Percentiles rank a stretch among this genome's conserved stretches.
Evolutionary conservation across 305 asterid genomes (phyloP).

Genomic region (Euphrasia arctica): DNA sequence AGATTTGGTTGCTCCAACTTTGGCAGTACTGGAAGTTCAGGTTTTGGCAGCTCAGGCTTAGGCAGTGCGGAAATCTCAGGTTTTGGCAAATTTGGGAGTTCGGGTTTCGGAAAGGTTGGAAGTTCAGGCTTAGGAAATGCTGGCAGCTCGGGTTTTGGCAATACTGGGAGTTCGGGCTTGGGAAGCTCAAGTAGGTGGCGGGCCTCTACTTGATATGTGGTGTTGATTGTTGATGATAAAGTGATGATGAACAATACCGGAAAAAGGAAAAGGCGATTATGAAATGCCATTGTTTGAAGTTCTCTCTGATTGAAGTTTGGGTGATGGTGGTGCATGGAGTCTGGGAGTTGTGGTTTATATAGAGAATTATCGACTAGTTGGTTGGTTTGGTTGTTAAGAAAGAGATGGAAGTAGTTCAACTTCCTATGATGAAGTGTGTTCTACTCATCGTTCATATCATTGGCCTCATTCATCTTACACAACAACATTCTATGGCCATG

Average conservation of each 20-base stretch:
- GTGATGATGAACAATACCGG: slow-evolving; percentile 20
- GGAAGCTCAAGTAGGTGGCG: slow-evolving; percentile 25
- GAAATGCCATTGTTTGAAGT: slow-evolving; percentile 1
- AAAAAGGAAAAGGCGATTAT: neutral
- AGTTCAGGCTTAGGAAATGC: slow-evolving; percentile 17
- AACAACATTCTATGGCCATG: slow-evolving; percentile 46
- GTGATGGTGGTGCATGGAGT: neutral
- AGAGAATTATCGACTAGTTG: neutral
- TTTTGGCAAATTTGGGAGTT: neutral
- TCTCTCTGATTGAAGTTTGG: neutral
- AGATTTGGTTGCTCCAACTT: neutral
- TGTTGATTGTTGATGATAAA: slow-evolving; percentile 16
- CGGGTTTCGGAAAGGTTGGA: neutral
- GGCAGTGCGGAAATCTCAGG: slow-evolving; percentile 5
- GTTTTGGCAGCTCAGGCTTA: slow-evolving; percentile 10
- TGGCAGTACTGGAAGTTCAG: slow-evolving; percentile 17
- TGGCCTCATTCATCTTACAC: no score
- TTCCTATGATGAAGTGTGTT: neutral
- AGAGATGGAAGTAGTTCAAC: neutral
- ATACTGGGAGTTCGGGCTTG: neutral
- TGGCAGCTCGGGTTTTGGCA: neutral
- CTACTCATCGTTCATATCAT: no score
- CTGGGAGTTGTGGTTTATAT: neutral
- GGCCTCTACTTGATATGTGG: slow-evolving; percentile 14
- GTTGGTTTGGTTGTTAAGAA: neutral